phyloP scores from a whole-genome alignment of 345 rosid genomes.

The Linum tenue region DNA sequence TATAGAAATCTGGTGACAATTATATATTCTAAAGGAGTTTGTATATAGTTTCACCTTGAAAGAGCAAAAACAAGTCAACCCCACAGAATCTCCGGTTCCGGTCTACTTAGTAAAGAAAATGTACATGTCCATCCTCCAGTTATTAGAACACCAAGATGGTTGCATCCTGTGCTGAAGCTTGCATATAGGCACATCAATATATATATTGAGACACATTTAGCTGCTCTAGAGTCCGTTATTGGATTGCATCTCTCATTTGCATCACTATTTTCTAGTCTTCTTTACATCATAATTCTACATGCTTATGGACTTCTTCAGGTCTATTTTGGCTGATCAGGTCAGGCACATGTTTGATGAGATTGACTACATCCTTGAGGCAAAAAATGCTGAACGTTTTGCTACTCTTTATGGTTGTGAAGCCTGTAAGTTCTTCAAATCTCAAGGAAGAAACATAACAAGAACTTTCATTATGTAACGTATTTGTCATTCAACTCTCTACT shows the following conservation, averaged over 20 bases:
- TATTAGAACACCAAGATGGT: too few relatives aligned
- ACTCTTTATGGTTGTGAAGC: conserved; percentile 49
- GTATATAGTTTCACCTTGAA: background rate
- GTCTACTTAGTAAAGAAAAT: too few relatives aligned
- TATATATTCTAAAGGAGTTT: too few relatives aligned
- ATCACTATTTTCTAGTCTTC: background rate
- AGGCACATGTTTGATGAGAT: conserved; percentile 99
- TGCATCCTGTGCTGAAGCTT: too few relatives aligned
- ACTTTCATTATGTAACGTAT: background rate
- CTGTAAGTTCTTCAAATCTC: conserved; percentile 34
- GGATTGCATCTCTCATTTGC: background rate
- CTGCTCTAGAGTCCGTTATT: background rate
- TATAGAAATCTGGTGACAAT: background rate
- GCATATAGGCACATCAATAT: too few relatives aligned
- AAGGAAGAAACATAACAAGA: background rate
- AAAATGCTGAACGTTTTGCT: conserved; percentile 94
- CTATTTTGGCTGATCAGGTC: conserved; percentile 68
- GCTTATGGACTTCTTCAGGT: conserved; percentile 37
- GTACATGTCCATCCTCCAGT: too few relatives aligned
- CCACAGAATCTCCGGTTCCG: background rate
- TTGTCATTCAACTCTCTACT: background rate
- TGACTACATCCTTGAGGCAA: conserved; percentile 75
- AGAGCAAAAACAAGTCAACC: background rate
- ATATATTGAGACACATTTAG: background rate
- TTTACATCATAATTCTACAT: conserved; percentile 15